Base-by-base conservation (phyloP, 169 alveolate genomes). In the Cryptosporidium baileyi region DNA sequence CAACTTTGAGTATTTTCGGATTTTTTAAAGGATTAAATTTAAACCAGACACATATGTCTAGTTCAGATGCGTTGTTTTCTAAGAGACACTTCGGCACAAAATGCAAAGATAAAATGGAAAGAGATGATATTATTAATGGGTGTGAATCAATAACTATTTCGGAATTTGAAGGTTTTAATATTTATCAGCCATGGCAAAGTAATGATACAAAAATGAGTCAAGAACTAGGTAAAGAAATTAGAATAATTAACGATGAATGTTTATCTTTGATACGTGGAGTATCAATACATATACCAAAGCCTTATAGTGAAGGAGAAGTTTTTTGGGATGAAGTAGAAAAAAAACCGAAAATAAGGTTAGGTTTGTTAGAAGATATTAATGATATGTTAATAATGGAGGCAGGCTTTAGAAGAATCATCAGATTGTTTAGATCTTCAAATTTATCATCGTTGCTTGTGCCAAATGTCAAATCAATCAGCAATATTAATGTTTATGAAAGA, bases 101-200 rank as follows among this genome's bases (percentile, higher is more conserved):
- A 17, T 67, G 82, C 47, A 26, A 15, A 4, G 30, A 51, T 9
- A 30, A 30, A 9, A 32, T 26, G 8, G 82, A 67, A 17, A 67
- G 30, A 49, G 82, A 67, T 9, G 82, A 67, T 28, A 67, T 67
- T n/a, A 30, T 67, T 19, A 34, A 52, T 13, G 82, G 82, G 2
- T 67, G 82, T 67, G 63, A 67, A n/a, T 30, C 82, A 44, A 45
- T 67, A 57, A 51, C 62, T 32, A 67, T 67, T 30, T 67, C 82
- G 4, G 82, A 67, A 17, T 67, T 67, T 11, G 82, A 67, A 49
- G 82, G 82, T 24, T 67, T 67, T 52, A 61, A 61, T 61, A 57
- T 57, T 15, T 57, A 28, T 34, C 15, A 57, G 7, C 28, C 45
- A 3, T 57, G 63, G 63, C 15, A 30, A 30, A 43, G 51, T 11